phyloP scores from a whole-genome alignment of 768 basidiomycete genomes.

The Mycena metata region DNA sequence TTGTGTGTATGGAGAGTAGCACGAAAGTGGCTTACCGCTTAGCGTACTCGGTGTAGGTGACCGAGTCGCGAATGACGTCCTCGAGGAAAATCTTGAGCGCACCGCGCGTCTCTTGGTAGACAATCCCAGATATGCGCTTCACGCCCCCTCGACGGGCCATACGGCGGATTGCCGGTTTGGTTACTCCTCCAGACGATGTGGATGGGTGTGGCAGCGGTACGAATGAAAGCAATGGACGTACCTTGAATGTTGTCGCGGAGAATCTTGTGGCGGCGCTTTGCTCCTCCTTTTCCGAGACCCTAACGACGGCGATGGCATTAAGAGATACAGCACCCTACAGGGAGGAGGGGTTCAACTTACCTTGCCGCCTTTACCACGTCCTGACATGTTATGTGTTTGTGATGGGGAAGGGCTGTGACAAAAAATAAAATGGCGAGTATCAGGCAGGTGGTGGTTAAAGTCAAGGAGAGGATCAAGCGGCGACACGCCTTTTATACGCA shows the following conservation, averaged over 20 bases:
- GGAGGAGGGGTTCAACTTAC: constrained; percentile 34
- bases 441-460: constrained; percentile 22
- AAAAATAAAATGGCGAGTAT: not conserved
- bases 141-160: constrained; percentile 26
- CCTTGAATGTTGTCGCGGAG: constrained; percentile 67
- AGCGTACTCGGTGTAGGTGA: constrained; percentile 21
- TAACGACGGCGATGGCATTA: constrained; percentile 23
- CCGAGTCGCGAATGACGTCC: constrained; percentile 21
- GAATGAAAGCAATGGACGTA: not conserved
- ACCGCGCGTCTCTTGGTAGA: constrained; percentile 21
- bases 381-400: constrained; percentile 62
- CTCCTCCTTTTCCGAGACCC: constrained; percentile 82
- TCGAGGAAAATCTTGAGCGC: constrained; percentile 27
- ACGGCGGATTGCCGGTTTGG: constrained; percentile 15
- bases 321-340: not conserved
- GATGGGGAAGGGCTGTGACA: not conserved
- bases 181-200: constrained; percentile 11
- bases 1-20: not conserved
- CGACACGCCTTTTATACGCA: constrained; percentile 11
- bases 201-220: not conserved
- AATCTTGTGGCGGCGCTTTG: constrained; percentile 80
- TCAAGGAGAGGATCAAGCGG: constrained; percentile 12
- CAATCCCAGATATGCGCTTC: constrained; percentile 24
- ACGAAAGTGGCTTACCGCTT: not conserved
- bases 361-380: constrained; percentile 82